Evolutionary conservation across 345 rosid genomes (phyloP).

Genomic region (Noccaea caerulescens): DNA sequence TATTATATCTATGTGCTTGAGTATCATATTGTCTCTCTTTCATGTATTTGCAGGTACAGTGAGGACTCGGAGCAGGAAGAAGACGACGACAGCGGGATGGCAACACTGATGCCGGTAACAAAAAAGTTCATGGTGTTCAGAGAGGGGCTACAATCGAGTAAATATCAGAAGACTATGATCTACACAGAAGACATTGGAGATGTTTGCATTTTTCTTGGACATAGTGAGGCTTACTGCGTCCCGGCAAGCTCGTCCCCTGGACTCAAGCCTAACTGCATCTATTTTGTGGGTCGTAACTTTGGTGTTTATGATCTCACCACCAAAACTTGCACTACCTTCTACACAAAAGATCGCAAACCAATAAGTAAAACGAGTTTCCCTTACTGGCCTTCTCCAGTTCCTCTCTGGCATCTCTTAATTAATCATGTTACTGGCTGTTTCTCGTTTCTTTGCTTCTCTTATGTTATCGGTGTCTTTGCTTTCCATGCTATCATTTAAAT

Average conservation of each 20-base stretch:
- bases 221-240: conserved; percentile 19
- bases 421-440: too few species aligned
- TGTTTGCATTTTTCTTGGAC: conserved; percentile 27
- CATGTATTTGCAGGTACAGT: conserved; percentile 1
- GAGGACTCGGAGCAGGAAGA: neutral
- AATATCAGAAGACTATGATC: neutral
- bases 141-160: neutral
- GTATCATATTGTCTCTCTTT: neutral
- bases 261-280: conserved; percentile 29
- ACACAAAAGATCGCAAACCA: neutral
- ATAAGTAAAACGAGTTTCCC: conserved; percentile 1
- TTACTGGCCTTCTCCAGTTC: neutral
- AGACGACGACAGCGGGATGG: neutral
- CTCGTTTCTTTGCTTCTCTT: too few species aligned
- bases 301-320: conserved; percentile 31
- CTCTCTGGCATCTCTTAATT: too few species aligned
- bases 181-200: conserved; percentile 31
- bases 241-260: conserved; percentile 32
- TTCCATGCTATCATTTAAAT: too few species aligned
- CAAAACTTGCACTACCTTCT: conserved; percentile 2
- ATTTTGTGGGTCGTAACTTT: neutral
- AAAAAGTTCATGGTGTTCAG: conserved; percentile 17
- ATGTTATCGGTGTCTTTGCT: too few species aligned
- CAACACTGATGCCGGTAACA: neutral
- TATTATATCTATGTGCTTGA: too few species aligned